phyloP scores from a whole-genome alignment of 2,329 filamentous ascomycete genomes.

The Fusarium nurragi region DNA sequence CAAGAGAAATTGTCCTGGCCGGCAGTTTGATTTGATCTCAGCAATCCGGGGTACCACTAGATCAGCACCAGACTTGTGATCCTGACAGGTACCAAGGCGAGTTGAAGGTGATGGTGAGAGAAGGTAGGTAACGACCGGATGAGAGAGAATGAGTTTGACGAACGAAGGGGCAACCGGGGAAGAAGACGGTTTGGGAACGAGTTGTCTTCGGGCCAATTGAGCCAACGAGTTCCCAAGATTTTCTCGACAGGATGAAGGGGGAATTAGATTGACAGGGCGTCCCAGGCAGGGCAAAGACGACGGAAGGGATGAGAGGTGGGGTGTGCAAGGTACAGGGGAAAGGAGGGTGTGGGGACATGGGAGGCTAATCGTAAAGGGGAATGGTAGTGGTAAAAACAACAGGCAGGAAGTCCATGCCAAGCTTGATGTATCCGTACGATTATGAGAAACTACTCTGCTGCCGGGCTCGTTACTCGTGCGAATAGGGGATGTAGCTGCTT shows the following conservation, averaged over 20 bases:
- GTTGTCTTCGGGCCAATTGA: slow-evolving; percentile 28
- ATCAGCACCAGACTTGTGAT: slow-evolving; percentile 24
- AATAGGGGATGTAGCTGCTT: background rate
- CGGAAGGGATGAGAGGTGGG: slow-evolving; percentile 37
- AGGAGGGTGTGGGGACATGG: slow-evolving; percentile 25
- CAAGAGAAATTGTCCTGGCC: slow-evolving; percentile 24
- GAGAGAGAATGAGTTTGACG: slow-evolving; percentile 25
- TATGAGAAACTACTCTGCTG: background rate
- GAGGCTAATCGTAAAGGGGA: slow-evolving; percentile 26
- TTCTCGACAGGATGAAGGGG: slow-evolving; percentile 43
- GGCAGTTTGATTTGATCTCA: slow-evolving; percentile 38
- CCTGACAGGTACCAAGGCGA: slow-evolving; percentile 9
- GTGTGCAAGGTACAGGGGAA: slow-evolving; percentile 27
- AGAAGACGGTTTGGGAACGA: slow-evolving; percentile 25
- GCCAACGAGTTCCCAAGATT: slow-evolving; percentile 32
- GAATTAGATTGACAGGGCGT: slow-evolving; percentile 40
- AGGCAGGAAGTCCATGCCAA: background rate
- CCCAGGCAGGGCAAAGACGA: slow-evolving; percentile 21
- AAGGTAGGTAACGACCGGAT: slow-evolving; percentile 26
- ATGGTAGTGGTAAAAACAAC: slow-evolving; percentile 13
- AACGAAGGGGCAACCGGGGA: slow-evolving; percentile 26
- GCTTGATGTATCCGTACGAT: background rate
- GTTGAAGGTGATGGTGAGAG: slow-evolving; percentile 17
- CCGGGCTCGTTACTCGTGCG: background rate
- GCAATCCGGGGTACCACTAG: slow-evolving; percentile 33